These are phyloP conservation scores for Aspergillus chevalieri DNA, from an alignment of 2,329 filamentous ascomycete species.

Conservation along the genomic window DNA sequence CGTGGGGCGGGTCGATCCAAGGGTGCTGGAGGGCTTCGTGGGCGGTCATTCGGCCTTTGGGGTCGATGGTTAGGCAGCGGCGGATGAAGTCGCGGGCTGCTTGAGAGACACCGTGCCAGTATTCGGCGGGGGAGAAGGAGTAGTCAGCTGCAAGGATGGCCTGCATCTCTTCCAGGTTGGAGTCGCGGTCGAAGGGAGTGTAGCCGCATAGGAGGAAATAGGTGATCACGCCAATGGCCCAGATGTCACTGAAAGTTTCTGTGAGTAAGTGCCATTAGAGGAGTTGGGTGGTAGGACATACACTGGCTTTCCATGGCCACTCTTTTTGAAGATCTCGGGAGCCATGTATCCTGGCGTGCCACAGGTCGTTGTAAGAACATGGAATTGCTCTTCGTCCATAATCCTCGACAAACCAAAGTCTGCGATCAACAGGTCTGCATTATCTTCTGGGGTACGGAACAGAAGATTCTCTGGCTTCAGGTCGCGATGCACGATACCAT, in stretches of 20 bases:
- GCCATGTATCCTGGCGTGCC: slow-evolving; percentile 99
- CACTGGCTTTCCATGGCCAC: slow-evolving; percentile 94
- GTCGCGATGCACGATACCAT: slow-evolving; percentile 96
- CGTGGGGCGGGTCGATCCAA: slow-evolving; percentile 57
- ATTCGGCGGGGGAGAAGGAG: slow-evolving; percentile 86
- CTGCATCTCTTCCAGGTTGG: slow-evolving; percentile 98
- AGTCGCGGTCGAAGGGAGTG: slow-evolving; percentile 95
- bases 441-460: slow-evolving; percentile 95
- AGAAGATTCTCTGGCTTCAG: slow-evolving; percentile 96
- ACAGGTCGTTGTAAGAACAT: slow-evolving; percentile 94
- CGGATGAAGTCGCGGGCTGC: slow-evolving; percentile 88
- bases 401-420: slow-evolving; percentile 94
- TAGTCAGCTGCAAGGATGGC: slow-evolving; percentile 96
- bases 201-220: slow-evolving; percentile 98
- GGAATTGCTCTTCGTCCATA: slow-evolving; percentile 98
- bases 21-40: slow-evolving; percentile 65
- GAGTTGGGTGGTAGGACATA: slow-evolving; percentile 31
- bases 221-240: slow-evolving; percentile 97
- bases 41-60: slow-evolving; percentile 78
- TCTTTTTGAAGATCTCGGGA: slow-evolving; percentile 98
- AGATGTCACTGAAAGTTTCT: slow-evolving; percentile 61
- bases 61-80: slow-evolving; percentile 84
- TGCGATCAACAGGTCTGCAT: slow-evolving; percentile 91
- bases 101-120: slow-evolving; percentile 89
- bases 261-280: neutral